A percentile compares a stretch with the other conserved stretches of the same genome.
These are phyloP conservation scores for Porogramme epimiltina DNA, from an alignment of 1,284 basidiomycete genomes.

Conservation along the genomic window DNA sequence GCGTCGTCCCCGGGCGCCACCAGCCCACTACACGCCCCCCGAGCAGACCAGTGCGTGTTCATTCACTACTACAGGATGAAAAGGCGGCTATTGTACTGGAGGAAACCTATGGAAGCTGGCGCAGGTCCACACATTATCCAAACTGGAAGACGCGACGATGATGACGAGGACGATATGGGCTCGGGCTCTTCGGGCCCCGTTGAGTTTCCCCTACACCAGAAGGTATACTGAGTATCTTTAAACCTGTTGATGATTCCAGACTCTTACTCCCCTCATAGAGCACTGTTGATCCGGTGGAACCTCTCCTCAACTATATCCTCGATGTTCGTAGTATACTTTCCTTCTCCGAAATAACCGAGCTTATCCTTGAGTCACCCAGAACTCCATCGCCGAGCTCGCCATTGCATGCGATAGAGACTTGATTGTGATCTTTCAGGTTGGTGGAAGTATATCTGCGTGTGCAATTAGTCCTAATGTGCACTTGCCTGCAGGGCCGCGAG, in stretches of 20 bases:
- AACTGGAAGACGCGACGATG: conserved; percentile 1
- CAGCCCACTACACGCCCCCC: not conserved
- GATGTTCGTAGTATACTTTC: not conserved
- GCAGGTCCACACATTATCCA: conserved; percentile 20
- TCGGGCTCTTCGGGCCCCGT: not conserved
- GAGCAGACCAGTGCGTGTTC: conserved; percentile 26
- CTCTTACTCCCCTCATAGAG: not conserved
- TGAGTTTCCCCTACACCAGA: not conserved
- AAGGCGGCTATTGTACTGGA: conserved; percentile 5
- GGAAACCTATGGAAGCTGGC: conserved; percentile 14
- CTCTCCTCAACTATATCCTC: conserved; percentile 9
- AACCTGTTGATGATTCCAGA: not conserved
- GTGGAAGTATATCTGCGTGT: too few species aligned
- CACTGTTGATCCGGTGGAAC: conserved; percentile 8
- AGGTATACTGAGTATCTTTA: not conserved
- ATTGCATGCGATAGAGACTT: conserved; percentile 6
- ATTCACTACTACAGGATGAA: conserved; percentile 28
- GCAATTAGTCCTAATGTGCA: not conserved
- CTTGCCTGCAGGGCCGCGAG: not conserved
- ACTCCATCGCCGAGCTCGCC: not conserved
- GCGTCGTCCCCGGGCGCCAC: not conserved
- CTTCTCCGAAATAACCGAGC: not conserved
- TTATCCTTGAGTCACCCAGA: not conserved
- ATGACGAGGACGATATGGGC: not conserved
- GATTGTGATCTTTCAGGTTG: conserved; percentile 8